These are phyloP conservation scores for Bretschneidera sinensis DNA, from an alignment of 345 rosid genomes.

Conservation along the genomic window DNA sequence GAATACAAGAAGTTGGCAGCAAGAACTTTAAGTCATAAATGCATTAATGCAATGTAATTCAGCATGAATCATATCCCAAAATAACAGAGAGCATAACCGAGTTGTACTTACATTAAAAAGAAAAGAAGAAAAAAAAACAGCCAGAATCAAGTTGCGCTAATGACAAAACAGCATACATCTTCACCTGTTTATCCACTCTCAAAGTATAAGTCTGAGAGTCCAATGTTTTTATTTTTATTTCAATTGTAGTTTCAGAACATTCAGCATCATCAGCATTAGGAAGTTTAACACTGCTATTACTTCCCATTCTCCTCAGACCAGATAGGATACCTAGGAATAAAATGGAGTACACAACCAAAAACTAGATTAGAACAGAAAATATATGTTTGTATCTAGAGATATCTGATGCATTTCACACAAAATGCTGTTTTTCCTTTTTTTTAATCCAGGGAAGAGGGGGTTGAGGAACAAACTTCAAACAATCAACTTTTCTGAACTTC, in stretches of 20 bases:
- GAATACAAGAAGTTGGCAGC: background rate
- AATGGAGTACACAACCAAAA: too few species aligned
- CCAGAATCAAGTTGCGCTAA: constrained; percentile 1
- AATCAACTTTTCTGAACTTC: too few species aligned
- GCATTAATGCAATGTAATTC: too few species aligned
- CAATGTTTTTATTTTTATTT: constrained; percentile 67
- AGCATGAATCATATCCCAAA: background rate
- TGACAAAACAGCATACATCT: constrained; percentile 7
- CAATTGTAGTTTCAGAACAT: constrained; percentile 51
- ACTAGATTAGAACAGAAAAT: too few species aligned
- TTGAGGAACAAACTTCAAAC: background rate
- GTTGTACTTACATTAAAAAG: too few species aligned
- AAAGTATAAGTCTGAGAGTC: constrained; percentile 71
- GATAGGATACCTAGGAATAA: constrained; percentile 19
- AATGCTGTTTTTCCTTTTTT: too few species aligned
- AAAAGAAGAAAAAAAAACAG: too few species aligned
- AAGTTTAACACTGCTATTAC: constrained; percentile 32
- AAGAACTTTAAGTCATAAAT: background rate
- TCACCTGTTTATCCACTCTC: constrained; percentile 75
- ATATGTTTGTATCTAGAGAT: too few species aligned
- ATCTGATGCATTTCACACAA: too few species aligned
- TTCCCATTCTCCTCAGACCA: constrained; percentile 43
- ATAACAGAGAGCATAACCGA: too few species aligned
- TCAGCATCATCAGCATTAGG: constrained; percentile 28
- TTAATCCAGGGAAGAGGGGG: too few species aligned